Conservation (phyloP, 495 filamentous ascomycete genomes). For the Aspergillus sclerotioniger region DNA sequence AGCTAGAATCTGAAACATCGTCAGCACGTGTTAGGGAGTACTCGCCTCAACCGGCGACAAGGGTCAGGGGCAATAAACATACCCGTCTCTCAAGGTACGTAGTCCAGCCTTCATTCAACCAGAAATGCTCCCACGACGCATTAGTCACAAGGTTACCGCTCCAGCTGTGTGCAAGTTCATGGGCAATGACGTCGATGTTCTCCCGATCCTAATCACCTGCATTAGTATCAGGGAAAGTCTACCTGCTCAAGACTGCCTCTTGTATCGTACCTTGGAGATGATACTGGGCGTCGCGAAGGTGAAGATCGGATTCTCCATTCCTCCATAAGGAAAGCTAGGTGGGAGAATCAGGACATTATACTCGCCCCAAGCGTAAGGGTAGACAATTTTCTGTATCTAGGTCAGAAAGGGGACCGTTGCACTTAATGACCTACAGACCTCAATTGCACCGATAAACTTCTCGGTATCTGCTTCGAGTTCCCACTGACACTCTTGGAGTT, state of each 20-base stretch:
- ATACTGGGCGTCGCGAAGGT: slow-evolving; percentile 93
- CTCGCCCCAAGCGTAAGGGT: slow-evolving; percentile 86
- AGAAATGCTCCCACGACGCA: slow-evolving; percentile 95
- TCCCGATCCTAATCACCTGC: slow-evolving; percentile 62
- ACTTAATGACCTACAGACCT: slow-evolving; percentile 43
- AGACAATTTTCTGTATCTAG: slow-evolving; percentile 61
- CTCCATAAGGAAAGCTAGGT: slow-evolving; percentile 82
- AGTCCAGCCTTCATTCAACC: slow-evolving; percentile 97
- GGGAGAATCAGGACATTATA: slow-evolving; percentile 94
- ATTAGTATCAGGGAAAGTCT: slow-evolving; percentile 4
- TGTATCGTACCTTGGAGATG: slow-evolving; percentile 60
- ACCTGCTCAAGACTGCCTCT: not conserved
- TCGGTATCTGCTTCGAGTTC: slow-evolving; percentile 89
- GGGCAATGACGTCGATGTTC: slow-evolving; percentile 95
- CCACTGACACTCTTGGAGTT: slow-evolving; percentile 78
- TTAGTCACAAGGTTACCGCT: slow-evolving; percentile 91
- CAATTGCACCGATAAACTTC: slow-evolving; percentile 83
- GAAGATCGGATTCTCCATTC: slow-evolving; percentile 94
- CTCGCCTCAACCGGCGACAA: not conserved
- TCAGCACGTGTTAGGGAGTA: slow-evolving; percentile 7
- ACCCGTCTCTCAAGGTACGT: slow-evolving; percentile 85
- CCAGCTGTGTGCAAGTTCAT: slow-evolving; percentile 90
- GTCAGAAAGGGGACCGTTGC: slow-evolving; percentile 8
- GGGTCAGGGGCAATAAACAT: slow-evolving; percentile 11
- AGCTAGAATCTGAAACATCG: slow-evolving; percentile 23